phyloP scores from a whole-genome alignment of 176 grass and related monocot species.

The Juncus inflexus region DNA sequence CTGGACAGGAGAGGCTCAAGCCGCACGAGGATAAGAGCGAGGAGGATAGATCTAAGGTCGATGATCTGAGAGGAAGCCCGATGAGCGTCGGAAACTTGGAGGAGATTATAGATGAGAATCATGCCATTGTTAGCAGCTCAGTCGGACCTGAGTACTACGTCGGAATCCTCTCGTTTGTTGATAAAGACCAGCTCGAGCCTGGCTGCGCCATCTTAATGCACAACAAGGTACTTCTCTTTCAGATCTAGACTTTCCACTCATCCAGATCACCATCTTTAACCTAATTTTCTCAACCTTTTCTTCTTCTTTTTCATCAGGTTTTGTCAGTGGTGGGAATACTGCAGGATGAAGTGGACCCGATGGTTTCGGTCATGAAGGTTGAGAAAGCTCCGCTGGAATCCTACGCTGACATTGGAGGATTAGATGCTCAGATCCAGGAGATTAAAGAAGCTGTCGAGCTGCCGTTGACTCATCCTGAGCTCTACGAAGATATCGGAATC shows the following conservation, averaged over 20 bases:
- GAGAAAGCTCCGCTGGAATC: slow-evolving; percentile 86
- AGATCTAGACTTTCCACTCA: neutral
- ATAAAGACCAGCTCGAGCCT: slow-evolving; percentile 90
- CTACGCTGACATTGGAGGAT: slow-evolving; percentile 81
- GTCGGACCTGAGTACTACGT: slow-evolving; percentile 91
- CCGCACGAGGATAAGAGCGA: slow-evolving; percentile 79
- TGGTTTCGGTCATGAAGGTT: slow-evolving; percentile 96
- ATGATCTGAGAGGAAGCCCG: slow-evolving; percentile 71
- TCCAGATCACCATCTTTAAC: neutral
- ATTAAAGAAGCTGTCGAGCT: slow-evolving; percentile 91
- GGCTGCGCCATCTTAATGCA: slow-evolving; percentile 88
- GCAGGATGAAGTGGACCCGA: slow-evolving; percentile 89
- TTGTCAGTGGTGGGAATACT: slow-evolving; percentile 79
- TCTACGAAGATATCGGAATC: slow-evolving; percentile 91
- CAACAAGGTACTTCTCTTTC: slow-evolving; percentile 53
- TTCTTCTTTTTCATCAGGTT: slow-evolving; percentile 47
- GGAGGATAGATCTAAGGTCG: slow-evolving; percentile 85
- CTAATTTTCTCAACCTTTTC: slow-evolving; percentile 12
- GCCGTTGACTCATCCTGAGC: slow-evolving; percentile 82
- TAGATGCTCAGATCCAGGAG: slow-evolving; percentile 95
- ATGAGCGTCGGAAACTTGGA: slow-evolving; percentile 89
- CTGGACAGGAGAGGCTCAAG: slow-evolving; percentile 70
- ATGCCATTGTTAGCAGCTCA: slow-evolving; percentile 74
- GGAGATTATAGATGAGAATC: slow-evolving; percentile 90
- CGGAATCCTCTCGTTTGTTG: slow-evolving; percentile 72